Base-by-base conservation (phyloP, 768 basidiomycete genomes). In the Tricholoma matsutake region DNA sequence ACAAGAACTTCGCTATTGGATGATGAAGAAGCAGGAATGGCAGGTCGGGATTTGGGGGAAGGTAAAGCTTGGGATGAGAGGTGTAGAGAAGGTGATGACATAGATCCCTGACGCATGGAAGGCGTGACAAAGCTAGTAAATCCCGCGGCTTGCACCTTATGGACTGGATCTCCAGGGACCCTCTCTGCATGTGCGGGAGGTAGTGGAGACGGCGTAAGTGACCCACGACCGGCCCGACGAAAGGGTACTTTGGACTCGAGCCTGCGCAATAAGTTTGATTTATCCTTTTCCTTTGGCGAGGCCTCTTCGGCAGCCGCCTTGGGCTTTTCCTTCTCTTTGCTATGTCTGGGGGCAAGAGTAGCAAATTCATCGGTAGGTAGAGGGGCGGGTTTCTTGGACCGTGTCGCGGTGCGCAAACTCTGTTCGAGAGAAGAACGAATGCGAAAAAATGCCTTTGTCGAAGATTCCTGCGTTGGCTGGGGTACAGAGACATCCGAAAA, bases 31-130 rank as follows among this genome's bases (percentile, higher is more conserved):
- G 72, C 76, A 60, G 81, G 76, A 18, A 82, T 70, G 58, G 78
- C 75, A 18, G 81, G 71, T 61, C 79, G 81, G 41, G 82, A 81
- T 68, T 77, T 80, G n/a, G 82, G 79, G 35, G 85, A 83, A 55
- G 82, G 81, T 55, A 80, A 67, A 34, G 82, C 76, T 73, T 83
- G 81, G 28, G 85, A 85, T 55, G 83, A 83, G 58, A 87, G 79
- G 67, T 88, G 86, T 47, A 92, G 72, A 29, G 86, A 81, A 57
- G 91, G 90, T 20, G 89, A 89, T 59, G 90, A 92, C 78, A 88
- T 80, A 52, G 91, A 89, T 39, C 83, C 90, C 62, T 81, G 82
- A 58, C 85, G 81, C 62, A 91, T 73, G 37, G 88, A 89, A 47
- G 89, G 89, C 47, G 85, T 80, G 62, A 81, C 75, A 75, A 84